Evolutionary conservation across 495 filamentous ascomycete genomes (phyloP), one percentile per base, ranked within the genome.

Genomic region (Xylaria curta): DNA sequence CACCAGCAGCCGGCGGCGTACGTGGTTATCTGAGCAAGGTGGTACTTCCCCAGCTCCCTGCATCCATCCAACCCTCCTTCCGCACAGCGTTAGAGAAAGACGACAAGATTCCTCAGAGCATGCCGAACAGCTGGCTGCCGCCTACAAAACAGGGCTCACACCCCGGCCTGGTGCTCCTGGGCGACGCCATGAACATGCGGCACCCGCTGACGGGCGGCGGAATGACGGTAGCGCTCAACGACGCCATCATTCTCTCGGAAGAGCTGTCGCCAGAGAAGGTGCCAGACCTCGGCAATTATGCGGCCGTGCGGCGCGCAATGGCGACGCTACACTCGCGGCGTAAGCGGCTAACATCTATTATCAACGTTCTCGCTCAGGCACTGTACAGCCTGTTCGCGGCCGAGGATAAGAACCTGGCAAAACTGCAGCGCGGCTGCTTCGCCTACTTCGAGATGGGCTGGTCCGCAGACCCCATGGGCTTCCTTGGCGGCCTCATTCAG

Each of bases 181-280:
- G 95, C 69, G 95, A 98, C 81, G 95, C 95, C 9, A 90, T 95
- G 84, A 98, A 98, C 82, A 98, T 98, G 95, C 92, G 95, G 5
- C 95, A 98, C 83, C 95, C 95, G 0, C 84, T 98, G 15, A 98
- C 95, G 0, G 95, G 95, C 66, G 95, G 95, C 74, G 95, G 95
- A 73, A 98, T 98, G 95, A 97, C 95, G 0, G 95, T 98, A 0
- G 95, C 93, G 4, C 90, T 98, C 77, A 94, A 93, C 77, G 95
- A 98, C 80, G 95, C 91, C 1, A 87, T 94, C 9, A 80, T 95
- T 0, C 84, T 98, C n/a, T 82, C 88, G 15, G 85, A 90, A 1
- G 80, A 97, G 36, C 87, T 97, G 1, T 85, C 85, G 65, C 93
- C 92, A 0, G 81, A 87, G 58, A 76, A 79, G 0, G 85, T 97